Percentiles rank a stretch among this genome's conserved stretches.
Conservation (phyloP, 2,329 filamentous ascomycete species). For the Arthroderma sp. region DNA sequence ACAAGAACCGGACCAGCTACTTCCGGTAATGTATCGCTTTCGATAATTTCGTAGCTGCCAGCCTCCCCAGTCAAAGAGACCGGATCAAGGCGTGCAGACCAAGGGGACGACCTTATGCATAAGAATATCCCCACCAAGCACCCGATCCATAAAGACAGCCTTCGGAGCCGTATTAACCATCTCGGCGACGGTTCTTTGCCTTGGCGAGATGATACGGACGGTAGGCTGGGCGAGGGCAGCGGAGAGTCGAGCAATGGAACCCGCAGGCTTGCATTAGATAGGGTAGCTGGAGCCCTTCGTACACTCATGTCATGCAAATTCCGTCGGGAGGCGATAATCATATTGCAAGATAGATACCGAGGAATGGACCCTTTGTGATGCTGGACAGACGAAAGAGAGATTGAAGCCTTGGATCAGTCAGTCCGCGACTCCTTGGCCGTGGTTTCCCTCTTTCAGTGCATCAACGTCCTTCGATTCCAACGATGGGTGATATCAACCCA, state of each 20-base stretch:
- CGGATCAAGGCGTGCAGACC: constrained; percentile 53
- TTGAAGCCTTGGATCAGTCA: background rate
- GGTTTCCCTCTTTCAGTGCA: background rate
- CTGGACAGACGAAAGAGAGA: background rate
- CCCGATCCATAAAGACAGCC: constrained; percentile 44
- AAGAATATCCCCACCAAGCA: constrained; percentile 23
- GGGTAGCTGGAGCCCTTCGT: constrained; percentile 17
- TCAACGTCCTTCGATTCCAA: background rate
- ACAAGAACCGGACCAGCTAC: constrained; percentile 62
- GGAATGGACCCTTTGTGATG: background rate
- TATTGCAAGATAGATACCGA: constrained; percentile 13
- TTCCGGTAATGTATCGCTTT: constrained; percentile 53
- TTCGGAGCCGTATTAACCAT: constrained; percentile 47
- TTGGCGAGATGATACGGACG: constrained; percentile 53
- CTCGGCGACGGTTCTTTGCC: constrained; percentile 49
- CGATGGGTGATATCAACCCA: background rate
- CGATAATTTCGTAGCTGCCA: constrained; percentile 73
- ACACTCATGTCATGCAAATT: constrained; percentile 20
- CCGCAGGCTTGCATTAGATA: constrained; percentile 48
- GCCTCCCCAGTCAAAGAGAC: constrained; percentile 90
- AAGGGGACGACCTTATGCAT: background rate
- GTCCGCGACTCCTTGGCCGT: background rate
- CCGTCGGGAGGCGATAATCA: constrained; percentile 25
- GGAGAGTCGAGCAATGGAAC: constrained; percentile 54
- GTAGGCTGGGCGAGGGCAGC: constrained; percentile 58